A percentile compares a stretch with the other conserved stretches of the same genome.
These are phyloP conservation scores for Penicillium sp. DNA, from an alignment of 2,329 filamentous ascomycete genomes.

Conservation along the genomic window DNA sequence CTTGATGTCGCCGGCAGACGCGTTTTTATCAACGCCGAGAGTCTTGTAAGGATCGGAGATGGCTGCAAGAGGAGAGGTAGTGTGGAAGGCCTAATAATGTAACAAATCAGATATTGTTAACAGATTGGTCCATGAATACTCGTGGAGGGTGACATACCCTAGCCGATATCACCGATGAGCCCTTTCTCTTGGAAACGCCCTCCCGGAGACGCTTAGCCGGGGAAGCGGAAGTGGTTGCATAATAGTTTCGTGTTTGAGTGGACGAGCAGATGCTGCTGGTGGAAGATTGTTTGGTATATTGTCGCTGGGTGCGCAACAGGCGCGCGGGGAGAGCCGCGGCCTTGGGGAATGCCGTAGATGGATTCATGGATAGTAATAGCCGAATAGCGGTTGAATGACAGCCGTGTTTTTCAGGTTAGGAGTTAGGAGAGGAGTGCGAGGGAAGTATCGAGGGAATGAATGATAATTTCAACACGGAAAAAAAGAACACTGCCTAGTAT, in stretches of 20 bases:
- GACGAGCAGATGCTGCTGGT: conserved; percentile 29
- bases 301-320: conserved; percentile 41
- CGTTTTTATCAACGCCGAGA: conserved; percentile 76
- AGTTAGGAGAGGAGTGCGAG: not conserved
- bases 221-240: conserved; percentile 29
- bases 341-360: conserved; percentile 42
- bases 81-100: conserved; percentile 41
- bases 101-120: not conserved
- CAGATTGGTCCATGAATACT: not conserved
- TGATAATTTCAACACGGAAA: conserved; percentile 5
- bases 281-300: conserved; percentile 38
- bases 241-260: conserved; percentile 37
- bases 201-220: conserved; percentile 28
- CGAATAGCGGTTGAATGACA: conserved; percentile 14
- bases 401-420: conserved; percentile 6
- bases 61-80: conserved; percentile 56
- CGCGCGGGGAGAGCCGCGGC: conserved; percentile 43
- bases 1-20: conserved; percentile 86
- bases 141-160: conserved; percentile 31
- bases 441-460: conserved; percentile 8
- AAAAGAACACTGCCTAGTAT: conserved; percentile 6
- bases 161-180: conserved; percentile 21
- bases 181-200: conserved; percentile 26
- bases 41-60: conserved; percentile 82
- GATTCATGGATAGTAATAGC: conserved; percentile 37